Evolutionary conservation across 2,329 filamentous ascomycete species (phyloP), one percentile per base, ranked within the genome.

Genomic region (Talaromyces sp.): DNA sequence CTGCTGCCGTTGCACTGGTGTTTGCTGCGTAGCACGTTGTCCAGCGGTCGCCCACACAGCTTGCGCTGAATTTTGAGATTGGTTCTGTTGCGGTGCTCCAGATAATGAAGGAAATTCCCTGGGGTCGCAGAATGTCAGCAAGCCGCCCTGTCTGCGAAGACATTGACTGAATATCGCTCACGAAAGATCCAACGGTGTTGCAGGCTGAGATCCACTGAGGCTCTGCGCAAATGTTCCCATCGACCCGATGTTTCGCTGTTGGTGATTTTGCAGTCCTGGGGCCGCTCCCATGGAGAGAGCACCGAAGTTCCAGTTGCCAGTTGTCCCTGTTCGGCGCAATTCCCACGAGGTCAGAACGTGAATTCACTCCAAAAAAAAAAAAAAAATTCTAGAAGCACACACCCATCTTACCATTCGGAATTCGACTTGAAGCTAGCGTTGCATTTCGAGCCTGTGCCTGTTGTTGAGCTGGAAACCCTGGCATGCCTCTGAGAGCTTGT

Each of bases 71-170:
- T 79, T 82, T 65, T 82, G 74, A 46, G 75, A 69, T 59, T 80
- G 81, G 59, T 82, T 79, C 64, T 81, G 77, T 68, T 85, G 82
- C 32, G 83, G 78, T 19, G 80, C 79, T 60, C 82, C 81, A 51
- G 83, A 85, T 66, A 87, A 74, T 11, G 83, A 84, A 53, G 85
- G 85, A 60, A 87, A 87, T 69, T 87, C 85, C 68, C 85, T 87
- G 63, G 55, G n/a, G 53, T 9, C 24, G n/a, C 26, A 1, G 62
- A 66, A 55, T 57, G 43, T 58, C 43, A 61, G 57, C 21, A 24
- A 27, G 8, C 35, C 51, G 54, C 26, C 38, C 17, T 27, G 14
- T 26, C 32, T 27, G 11, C 11, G 11, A 6, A 24, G 41, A 52
- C 63, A 46, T 65, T 61, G 54, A 11, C 43, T 14, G 10, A 17